Evolutionary conservation across 1,284 basidiomycete species (phyloP), one percentile per base, ranked within the genome.

Genomic region (Fomitiporia mediterranea): DNA sequence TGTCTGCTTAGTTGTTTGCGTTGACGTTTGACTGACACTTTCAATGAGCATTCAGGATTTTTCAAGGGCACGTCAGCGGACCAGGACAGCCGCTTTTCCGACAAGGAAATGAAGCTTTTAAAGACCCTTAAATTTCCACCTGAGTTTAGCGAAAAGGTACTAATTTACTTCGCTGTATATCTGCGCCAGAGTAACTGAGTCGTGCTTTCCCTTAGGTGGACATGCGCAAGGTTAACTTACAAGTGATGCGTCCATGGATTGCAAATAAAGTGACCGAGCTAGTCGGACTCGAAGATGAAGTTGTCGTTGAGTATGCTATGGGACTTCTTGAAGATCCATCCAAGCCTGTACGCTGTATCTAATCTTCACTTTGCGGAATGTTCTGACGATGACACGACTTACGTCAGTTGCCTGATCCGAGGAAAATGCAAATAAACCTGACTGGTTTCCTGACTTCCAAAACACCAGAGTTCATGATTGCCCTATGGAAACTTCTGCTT

Each of bases 221-320:
- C 70, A 90, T 96, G 83, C 81, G 89, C 52, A 97, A 97, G 77
- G 94, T 98, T 58, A 96, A 97, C 69, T 68, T 94, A 60, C 77
- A 79, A 30, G 91, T 95, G 62, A 89, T 98, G 67, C 79, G 91
- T 55, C 92, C 94, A 2, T 99, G 96, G 96, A 88, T 98, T 57
- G 86, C 91, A 3, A 91, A 91, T 73, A 91, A 92, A 67, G 84
- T 97, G 55, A 83, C 89, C 3, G 89, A 94, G 64, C 79, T 98
- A 21, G 83, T 96, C 37, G 93, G 94, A 4, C 86, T 98, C 51
- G 96, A 99, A 67, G 96, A 99, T 69, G 96, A 99, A 67, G 89
- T 99, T 37, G 89, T 99, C 28, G 86, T 97, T 25, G 96, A 98
- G 69, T 98, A 97, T 68, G 92, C 93, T 15, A 90, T 92, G 82